Evolutionary conservation across 208 protist genomes (phyloP).

Genomic region (Wallacemonas sp.): DNA sequence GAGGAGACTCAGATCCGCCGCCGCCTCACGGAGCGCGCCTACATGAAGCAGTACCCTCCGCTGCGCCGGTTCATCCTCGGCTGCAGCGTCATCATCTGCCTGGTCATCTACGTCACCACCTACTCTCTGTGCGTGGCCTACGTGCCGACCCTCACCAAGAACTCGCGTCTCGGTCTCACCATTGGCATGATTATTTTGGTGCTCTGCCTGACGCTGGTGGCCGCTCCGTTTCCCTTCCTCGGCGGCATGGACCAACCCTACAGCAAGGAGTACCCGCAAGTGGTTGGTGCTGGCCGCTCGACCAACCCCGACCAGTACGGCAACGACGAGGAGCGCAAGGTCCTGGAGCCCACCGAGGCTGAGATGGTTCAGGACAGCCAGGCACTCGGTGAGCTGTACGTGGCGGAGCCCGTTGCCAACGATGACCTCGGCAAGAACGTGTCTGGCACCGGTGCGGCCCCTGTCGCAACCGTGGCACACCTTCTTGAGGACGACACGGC

Average conservation of each 20-base stretch:
- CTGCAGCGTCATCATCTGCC: conserved; percentile 33
- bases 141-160: conserved; percentile 25
- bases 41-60: conserved; percentile 59
- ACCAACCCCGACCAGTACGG: not conserved
- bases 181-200: conserved; percentile 42
- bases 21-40: conserved; percentile 45
- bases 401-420: not conserved
- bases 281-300: not conserved
- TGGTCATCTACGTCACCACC: conserved; percentile 47
- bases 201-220: conserved; percentile 25
- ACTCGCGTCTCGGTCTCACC: conserved; percentile 29
- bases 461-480: not conserved
- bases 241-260: too few relatives aligned
- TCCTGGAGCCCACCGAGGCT: conserved; percentile 14
- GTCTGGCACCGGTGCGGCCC: not conserved
- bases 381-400: conserved; percentile 19
- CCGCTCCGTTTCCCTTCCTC: conserved; percentile 38
- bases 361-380: conserved; percentile 21
- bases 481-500: conserved; percentile 36
- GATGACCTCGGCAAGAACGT: conserved; percentile 8
- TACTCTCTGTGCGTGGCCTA: conserved; percentile 55
- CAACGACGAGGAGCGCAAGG: conserved; percentile 17
- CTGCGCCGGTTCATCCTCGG: conserved; percentile 45
- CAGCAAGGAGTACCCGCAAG: conserved; percentile 25
- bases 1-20: conserved; percentile 28